Evolutionary conservation across 768 basidiomycete species (phyloP).

Genomic region (Lyophyllum shimeji): DNA sequence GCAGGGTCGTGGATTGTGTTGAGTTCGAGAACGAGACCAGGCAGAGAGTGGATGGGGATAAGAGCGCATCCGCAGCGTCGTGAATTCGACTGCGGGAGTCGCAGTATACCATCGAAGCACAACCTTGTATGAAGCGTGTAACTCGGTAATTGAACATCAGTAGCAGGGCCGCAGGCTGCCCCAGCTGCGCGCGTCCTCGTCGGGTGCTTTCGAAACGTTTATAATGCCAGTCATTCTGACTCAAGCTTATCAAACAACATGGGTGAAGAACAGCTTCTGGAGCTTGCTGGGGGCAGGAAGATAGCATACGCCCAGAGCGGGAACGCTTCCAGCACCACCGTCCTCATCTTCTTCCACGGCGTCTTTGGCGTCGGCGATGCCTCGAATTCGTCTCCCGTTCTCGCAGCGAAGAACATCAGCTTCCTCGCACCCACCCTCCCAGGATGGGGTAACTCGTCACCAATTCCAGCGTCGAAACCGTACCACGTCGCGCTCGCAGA

Average conservation of each 20-base stretch:
- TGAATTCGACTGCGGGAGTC: neutral
- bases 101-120: neutral
- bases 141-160: too few relatives aligned
- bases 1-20: constrained; percentile 65
- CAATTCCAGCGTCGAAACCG: constrained; percentile 22
- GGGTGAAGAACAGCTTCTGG: neutral
- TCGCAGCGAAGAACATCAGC: constrained; percentile 21
- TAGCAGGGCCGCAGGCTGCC: too few relatives aligned
- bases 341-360: constrained; percentile 42
- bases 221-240: neutral
- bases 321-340: constrained; percentile 29
- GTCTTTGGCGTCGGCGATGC: constrained; percentile 34
- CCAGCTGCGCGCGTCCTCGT: neutral
- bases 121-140: neutral
- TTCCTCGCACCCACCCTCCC: constrained; percentile 40
- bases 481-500: constrained; percentile 33
- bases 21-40: constrained; percentile 61
- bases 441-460: constrained; percentile 44
- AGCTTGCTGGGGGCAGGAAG: constrained; percentile 21
- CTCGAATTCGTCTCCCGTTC: constrained; percentile 8
- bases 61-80: neutral
- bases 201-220: neutral
- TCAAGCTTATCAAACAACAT: neutral
- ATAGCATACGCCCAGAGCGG: constrained; percentile 37
- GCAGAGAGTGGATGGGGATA: constrained; percentile 18